Percentiles rank a stretch among this genome's conserved stretches.
Conservation (phyloP, 495 filamentous ascomycete genomes). For the Annulohypoxylon moriforme region DNA sequence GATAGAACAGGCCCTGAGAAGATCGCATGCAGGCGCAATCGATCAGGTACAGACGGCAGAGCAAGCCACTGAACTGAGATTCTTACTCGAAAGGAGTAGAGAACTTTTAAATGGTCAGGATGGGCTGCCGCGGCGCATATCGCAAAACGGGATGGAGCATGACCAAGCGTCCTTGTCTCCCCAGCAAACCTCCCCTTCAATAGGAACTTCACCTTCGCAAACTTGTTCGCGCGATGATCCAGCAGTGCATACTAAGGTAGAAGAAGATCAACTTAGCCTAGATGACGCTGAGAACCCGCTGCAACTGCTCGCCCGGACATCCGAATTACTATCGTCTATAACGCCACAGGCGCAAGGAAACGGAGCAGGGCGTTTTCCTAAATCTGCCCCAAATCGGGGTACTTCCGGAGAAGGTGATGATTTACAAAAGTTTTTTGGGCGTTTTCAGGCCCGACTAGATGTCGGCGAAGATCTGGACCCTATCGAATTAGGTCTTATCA, state of each 20-base stretch:
- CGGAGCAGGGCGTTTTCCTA: conserved; percentile 21
- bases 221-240: conserved; percentile 47
- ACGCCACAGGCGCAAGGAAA: conserved; percentile 39
- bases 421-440: conserved; percentile 68
- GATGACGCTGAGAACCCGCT: conserved; percentile 81
- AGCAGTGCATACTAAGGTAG: conserved; percentile 31
- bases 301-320: conserved; percentile 75
- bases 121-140: conserved; percentile 34
- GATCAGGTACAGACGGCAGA: conserved; percentile 64
- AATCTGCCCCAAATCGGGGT: conserved; percentile 34
- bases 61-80: conserved; percentile 66
- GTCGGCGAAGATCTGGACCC: conserved; percentile 72
- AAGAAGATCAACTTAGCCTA: conserved; percentile 66
- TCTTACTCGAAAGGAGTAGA: conserved; percentile 62
- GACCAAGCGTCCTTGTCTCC: conserved; percentile 45
- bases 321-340: conserved; percentile 71
- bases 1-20: conserved; percentile 76
- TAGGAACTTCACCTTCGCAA: conserved; percentile 45
- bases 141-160: conserved; percentile 28
- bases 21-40: conserved; percentile 61
- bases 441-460: conserved; percentile 69
- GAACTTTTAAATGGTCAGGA: conserved; percentile 48
- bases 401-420: conserved; percentile 45
- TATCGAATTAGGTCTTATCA: conserved; percentile 73
- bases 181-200: conserved; percentile 45